These are phyloP conservation scores for Skeletonema marinoi DNA, from an alignment of 108 stramenopile genomes.

Conservation along the genomic window DNA sequence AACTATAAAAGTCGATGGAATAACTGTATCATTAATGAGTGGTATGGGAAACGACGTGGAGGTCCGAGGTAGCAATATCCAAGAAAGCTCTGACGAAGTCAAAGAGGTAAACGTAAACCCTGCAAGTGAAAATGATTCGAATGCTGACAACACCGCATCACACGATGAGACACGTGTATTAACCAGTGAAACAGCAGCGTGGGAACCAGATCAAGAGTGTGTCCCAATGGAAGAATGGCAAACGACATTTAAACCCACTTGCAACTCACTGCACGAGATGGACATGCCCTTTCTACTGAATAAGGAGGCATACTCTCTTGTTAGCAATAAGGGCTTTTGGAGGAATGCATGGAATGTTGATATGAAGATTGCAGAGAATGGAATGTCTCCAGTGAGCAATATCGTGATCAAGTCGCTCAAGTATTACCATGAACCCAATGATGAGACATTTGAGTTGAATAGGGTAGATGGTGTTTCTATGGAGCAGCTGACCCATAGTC, in stretches of 20 bases:
- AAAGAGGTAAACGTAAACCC: background rate
- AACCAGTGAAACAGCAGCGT: constrained; percentile 23
- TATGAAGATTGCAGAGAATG: constrained; percentile 10
- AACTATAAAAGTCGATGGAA: background rate
- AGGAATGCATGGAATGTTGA: constrained; percentile 57
- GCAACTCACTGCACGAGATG: constrained; percentile 50
- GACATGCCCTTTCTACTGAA: constrained; percentile 15
- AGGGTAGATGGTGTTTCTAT: constrained; percentile 85
- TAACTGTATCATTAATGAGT: background rate
- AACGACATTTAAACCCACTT: constrained; percentile 45
- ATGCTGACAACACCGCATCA: background rate
- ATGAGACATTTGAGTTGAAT: constrained; percentile 79
- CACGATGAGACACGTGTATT: background rate
- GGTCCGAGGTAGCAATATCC: background rate
- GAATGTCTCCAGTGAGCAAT: constrained; percentile 3
- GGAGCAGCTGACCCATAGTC: constrained; percentile 69
- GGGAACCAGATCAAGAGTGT: constrained; percentile 53
- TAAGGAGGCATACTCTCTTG: constrained; percentile 29
- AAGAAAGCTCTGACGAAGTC: background rate
- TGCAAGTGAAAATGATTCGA: background rate
- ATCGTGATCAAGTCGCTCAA: constrained; percentile 50
- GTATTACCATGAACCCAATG: constrained; percentile 46
- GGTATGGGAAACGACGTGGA: background rate
- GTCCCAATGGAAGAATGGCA: constrained; percentile 65
- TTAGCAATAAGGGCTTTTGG: constrained; percentile 56